phyloP scores from a whole-genome alignment of 805 yeast genomes.

The Kluyveromyces lactis region DNA sequence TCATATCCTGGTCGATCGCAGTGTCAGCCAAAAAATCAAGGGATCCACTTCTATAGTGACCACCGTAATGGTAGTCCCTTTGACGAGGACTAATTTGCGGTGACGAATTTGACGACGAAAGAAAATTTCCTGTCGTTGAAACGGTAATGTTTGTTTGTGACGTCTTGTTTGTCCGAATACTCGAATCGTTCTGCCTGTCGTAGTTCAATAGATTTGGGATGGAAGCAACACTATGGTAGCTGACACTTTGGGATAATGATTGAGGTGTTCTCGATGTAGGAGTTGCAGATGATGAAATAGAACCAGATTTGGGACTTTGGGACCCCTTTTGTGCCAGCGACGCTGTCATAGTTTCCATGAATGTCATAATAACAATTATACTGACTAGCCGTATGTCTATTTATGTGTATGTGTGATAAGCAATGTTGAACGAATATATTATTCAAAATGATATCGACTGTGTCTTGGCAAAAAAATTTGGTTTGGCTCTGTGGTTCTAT shows the following conservation, averaged over 20 bases:
- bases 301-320: background rate
- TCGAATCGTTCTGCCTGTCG: conserved; percentile 2
- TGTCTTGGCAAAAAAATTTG: too few species aligned
- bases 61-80: background rate
- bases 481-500: too few species aligned
- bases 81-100: background rate
- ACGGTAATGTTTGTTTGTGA: background rate
- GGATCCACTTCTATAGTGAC: conserved; percentile 1
- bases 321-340: conserved; percentile 1
- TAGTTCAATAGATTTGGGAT: conserved; percentile 4
- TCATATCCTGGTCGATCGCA: conserved; percentile 2
- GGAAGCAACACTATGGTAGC: conserved; percentile 3
- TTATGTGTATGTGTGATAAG: too few species aligned
- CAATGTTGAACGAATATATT: too few species aligned
- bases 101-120: background rate
- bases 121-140: background rate
- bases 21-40: conserved; percentile 4
- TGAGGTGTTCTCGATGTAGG: conserved; percentile 1
- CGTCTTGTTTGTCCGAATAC: background rate
- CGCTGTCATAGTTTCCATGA: conserved; percentile 3
- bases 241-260: background rate
- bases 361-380: conserved; percentile 1
- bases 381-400: too few species aligned
- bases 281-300: background rate
- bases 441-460: too few species aligned